A percentile compares a stretch with the other conserved stretches of the same genome.
These are phyloP conservation scores for Inonotus obliquus DNA, from an alignment of 1,284 basidiomycete species.

Conservation along the genomic window DNA sequence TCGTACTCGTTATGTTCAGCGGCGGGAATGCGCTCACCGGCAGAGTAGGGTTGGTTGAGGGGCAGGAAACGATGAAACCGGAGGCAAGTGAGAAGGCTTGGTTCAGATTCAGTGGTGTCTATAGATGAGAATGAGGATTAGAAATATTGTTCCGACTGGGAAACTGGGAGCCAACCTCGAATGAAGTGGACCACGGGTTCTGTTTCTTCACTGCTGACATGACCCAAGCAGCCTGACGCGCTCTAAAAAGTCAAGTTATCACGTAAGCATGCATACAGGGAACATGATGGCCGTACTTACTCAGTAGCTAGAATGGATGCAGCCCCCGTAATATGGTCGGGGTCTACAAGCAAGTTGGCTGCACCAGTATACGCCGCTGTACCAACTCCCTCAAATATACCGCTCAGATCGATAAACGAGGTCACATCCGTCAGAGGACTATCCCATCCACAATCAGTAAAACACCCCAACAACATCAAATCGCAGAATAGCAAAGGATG, in stretches of 20 bases:
- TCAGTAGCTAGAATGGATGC: slow-evolving; percentile 41
- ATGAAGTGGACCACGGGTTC: slow-evolving; percentile 51
- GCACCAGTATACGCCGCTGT: slow-evolving; percentile 52
- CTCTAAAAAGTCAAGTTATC: slow-evolving; percentile 13
- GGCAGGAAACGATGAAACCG: slow-evolving; percentile 45
- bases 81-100: slow-evolving; percentile 42
- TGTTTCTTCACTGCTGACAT: slow-evolving; percentile 41
- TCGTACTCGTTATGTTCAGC: slow-evolving; percentile 22
- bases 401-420: slow-evolving; percentile 48
- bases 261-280: neutral
- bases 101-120: slow-evolving; percentile 46
- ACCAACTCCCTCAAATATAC: slow-evolving; percentile 57
- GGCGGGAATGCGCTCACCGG: slow-evolving; percentile 38
- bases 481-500: neutral
- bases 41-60: slow-evolving; percentile 39
- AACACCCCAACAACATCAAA: neutral
- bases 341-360: slow-evolving; percentile 38
- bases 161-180: slow-evolving; percentile 33
- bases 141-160: neutral
- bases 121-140: slow-evolving; percentile 18
- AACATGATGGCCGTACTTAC: slow-evolving; percentile 16
- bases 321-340: slow-evolving; percentile 33
- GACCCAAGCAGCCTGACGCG: slow-evolving; percentile 49
- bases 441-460: slow-evolving; percentile 22
- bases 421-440: slow-evolving; percentile 46